Evolutionary conservation across 1,284 basidiomycete genomes (phyloP).

Genomic region (Trametes polyzona): DNA sequence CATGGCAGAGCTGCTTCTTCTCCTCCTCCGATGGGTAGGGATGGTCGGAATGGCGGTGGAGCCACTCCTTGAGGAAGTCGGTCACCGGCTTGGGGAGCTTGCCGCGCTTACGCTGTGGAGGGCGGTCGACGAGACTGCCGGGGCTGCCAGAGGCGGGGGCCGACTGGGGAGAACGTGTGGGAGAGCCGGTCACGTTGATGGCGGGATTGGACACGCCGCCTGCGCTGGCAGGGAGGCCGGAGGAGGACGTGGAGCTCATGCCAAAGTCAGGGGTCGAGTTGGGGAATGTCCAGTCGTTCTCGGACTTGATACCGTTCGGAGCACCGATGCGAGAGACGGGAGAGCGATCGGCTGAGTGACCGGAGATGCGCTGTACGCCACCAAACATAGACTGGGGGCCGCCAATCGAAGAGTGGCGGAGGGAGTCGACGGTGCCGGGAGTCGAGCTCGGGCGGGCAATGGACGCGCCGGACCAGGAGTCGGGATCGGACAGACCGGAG

Average conservation of each 20-base stretch:
- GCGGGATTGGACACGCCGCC: slow-evolving; percentile 23
- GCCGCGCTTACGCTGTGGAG: slow-evolving; percentile 70
- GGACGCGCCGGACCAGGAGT: slow-evolving; percentile 47
- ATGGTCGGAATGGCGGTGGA: slow-evolving; percentile 86
- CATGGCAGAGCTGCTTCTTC: slow-evolving; percentile 86
- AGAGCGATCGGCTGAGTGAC: slow-evolving; percentile 60
- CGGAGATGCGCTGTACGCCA: slow-evolving; percentile 69
- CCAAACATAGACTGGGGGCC: slow-evolving; percentile 62
- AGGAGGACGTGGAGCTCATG: slow-evolving; percentile 41
- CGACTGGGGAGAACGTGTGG: slow-evolving; percentile 54
- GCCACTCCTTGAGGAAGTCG: slow-evolving; percentile 89
- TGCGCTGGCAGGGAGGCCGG: slow-evolving; percentile 45
- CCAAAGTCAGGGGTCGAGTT: slow-evolving; percentile 43
- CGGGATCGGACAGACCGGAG: slow-evolving; percentile 42
- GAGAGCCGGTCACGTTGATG: slow-evolving; percentile 37
- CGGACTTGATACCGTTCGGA: slow-evolving; percentile 34
- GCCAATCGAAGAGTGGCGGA: slow-evolving; percentile 67
- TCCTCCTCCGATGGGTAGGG: slow-evolving; percentile 91
- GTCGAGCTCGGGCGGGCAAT: slow-evolving; percentile 47
- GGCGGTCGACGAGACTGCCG: slow-evolving; percentile 67
- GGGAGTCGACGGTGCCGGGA: slow-evolving; percentile 59
- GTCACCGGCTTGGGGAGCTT: slow-evolving; percentile 91
- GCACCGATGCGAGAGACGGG: slow-evolving; percentile 31
- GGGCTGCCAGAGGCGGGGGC: slow-evolving; percentile 49
- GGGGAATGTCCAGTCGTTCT: slow-evolving; percentile 52